Percentiles rank a stretch among this genome's conserved stretches.
phyloP scores from a whole-genome alignment of 106 monocot genomes.

The Apostasia shenzhenica region DNA sequence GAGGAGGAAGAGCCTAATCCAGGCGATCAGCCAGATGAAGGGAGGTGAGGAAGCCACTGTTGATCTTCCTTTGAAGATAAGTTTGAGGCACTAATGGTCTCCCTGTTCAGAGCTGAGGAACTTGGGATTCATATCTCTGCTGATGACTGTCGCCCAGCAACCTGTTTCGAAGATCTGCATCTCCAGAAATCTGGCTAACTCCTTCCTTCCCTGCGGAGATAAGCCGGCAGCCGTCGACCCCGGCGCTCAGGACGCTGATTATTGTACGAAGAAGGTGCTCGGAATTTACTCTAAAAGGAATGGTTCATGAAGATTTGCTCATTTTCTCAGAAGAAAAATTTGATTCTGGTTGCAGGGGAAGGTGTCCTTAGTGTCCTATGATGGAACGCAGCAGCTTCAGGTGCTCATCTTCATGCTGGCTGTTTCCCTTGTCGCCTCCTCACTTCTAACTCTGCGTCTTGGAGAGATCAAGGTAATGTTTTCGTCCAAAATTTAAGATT shows the following conservation, averaged over 20 bases:
- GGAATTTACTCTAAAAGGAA: background rate
- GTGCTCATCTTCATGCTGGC: conserved; percentile 35
- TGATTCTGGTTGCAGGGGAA: conserved; percentile 19
- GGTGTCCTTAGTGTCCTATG: conserved; percentile 21
- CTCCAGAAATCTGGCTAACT: conserved; percentile 6
- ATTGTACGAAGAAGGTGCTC: conserved; percentile 4
- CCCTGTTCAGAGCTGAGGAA: conserved; percentile 23
- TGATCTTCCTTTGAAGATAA: background rate
- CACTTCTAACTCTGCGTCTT: conserved; percentile 34
- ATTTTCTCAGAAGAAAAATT: background rate
- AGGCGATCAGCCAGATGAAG: conserved; percentile 17
- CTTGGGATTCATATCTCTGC: conserved; percentile 28
- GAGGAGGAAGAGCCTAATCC: conserved; percentile 21
- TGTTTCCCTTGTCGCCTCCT: conserved; percentile 35
- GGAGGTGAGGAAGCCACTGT: background rate
- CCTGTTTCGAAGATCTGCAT: conserved; percentile 35
- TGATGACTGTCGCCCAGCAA: conserved; percentile 26
- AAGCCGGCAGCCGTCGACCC: background rate
- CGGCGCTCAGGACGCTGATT: background rate
- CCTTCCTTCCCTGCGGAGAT: conserved; percentile 22
- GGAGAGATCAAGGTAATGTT: conserved; percentile 36
- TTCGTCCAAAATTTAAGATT: background rate
- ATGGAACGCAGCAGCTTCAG: conserved; percentile 30
- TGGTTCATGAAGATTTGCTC: background rate
- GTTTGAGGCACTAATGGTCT: background rate